Evolutionary conservation across 208 protist species (phyloP), one percentile per base, ranked within the genome.

Genomic region (Acanthamoeba sp.): DNA sequence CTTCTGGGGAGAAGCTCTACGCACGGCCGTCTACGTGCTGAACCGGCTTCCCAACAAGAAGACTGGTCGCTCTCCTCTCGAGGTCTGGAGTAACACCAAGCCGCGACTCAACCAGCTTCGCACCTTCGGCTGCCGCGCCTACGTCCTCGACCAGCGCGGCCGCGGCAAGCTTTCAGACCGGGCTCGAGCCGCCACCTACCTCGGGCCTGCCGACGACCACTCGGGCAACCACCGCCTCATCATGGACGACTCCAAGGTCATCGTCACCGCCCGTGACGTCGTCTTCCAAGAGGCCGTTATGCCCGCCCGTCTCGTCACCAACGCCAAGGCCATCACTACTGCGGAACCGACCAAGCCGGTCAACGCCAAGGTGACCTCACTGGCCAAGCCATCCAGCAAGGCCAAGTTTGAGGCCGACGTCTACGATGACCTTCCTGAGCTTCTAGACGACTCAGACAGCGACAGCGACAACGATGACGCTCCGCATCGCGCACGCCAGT

Each of bases 81-180:
- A 71, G 62, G 29, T 27, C 27, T 71, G 62, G 62, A 71, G 27
- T 22, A 71, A 71, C 62, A 22, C 27, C 27, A 71, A 71, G 62
- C 62, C 62, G 14, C 20, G 62, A 34, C 62, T 71, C 62, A 71
- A 71, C 62, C 62, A 34, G 27, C 62, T 71, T 36, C 62, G 62
- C 62, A 71, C 62, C 62, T 85, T 85, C n/a, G 76, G 76, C 9
- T 85, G 76, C 29, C 42, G 36, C 16, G 76, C 76, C 42, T 85
- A 85, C 42, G 76, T 85, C 36, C n/a, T 85, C 20, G 76, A 57
- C 24, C 76, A 42, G 42, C 36, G 76, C 76, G 40, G 42, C 16
- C 76, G 76, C n/a, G 42, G 76, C n/a, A 85, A 85, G 76, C 76
- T 85, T 48, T n/a, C 40, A 7, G 40, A 42, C n/a, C 76, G 42